phyloP scores from a whole-genome alignment of 805 yeast species.

The Kuraishia piskuri region DNA sequence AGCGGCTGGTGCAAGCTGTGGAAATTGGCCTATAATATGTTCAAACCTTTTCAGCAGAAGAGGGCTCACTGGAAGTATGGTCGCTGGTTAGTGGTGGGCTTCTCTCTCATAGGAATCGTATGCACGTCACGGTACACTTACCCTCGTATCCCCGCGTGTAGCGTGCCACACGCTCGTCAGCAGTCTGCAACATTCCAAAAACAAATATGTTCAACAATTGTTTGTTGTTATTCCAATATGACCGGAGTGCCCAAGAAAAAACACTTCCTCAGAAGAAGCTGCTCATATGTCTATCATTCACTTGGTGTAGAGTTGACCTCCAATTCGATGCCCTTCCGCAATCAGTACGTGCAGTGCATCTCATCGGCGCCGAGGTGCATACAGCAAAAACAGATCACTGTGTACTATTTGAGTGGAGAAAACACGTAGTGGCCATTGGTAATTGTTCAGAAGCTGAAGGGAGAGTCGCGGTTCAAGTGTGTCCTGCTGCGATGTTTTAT shows the following conservation, averaged over 20 bases:
- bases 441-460: not conserved
- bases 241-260: too few relatives aligned
- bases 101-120: not conserved
- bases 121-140: too few relatives aligned
- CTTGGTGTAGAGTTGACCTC: not conserved
- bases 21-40: slow-evolving; percentile 10
- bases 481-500: not conserved
- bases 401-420: not conserved
- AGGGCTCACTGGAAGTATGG: slow-evolving; percentile 7
- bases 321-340: not conserved
- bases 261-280: too few relatives aligned
- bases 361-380: not conserved
- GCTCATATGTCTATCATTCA: not conserved
- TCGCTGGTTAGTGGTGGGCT: not conserved
- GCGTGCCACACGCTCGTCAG: not conserved
- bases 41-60: slow-evolving; percentile 12
- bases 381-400: not conserved
- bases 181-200: not conserved
- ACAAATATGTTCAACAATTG: not conserved
- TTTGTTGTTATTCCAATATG: too few relatives aligned
- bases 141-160: too few relatives aligned
- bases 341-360: not conserved
- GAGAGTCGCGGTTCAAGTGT: not conserved
- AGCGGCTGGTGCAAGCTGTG: slow-evolving; percentile 4
- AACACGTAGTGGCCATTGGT: not conserved